Evolutionary conservation across 2,329 filamentous ascomycete species (phyloP).

Genomic region (Phialophora verrucosa): DNA sequence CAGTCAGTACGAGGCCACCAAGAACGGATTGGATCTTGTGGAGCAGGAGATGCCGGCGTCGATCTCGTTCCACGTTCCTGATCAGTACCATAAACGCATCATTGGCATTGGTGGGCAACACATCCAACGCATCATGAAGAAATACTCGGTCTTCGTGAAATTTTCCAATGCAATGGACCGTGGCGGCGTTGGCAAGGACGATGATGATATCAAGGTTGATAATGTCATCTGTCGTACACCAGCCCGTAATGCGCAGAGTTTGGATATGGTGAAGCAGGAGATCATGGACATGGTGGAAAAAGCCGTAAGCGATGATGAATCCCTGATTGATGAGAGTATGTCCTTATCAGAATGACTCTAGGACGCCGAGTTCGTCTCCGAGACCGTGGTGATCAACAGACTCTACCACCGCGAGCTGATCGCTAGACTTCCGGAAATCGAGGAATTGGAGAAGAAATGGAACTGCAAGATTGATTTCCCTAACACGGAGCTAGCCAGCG

Average conservation of each 20-base stretch:
- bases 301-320: constrained; percentile 63
- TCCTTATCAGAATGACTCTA: constrained; percentile 45
- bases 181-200: constrained; percentile 88
- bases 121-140: constrained; percentile 99
- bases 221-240: constrained; percentile 98
- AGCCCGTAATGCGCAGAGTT: constrained; percentile 92
- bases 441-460: constrained; percentile 97
- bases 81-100: constrained; percentile 99
- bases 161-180: constrained; percentile 99
- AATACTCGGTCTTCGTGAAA: constrained; percentile 99
- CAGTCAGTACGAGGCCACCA: constrained; percentile 89
- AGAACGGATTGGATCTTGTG: constrained; percentile 87
- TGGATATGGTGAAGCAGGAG: constrained; percentile 97
- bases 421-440: constrained; percentile 83
- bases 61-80: constrained; percentile 98
- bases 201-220: constrained; percentile 97
- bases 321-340: constrained; percentile 23
- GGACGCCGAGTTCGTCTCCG: constrained; percentile 96
- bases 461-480: constrained; percentile 99
- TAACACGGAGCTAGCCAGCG: constrained; percentile 95
- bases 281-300: constrained; percentile 99
- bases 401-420: constrained; percentile 95
- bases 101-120: constrained; percentile 98
- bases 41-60: constrained; percentile 99
- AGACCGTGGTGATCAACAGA: constrained; percentile 90